Base-by-base conservation (phyloP, 192 early-diverging fungal species). In the Dispira parvispora region DNA sequence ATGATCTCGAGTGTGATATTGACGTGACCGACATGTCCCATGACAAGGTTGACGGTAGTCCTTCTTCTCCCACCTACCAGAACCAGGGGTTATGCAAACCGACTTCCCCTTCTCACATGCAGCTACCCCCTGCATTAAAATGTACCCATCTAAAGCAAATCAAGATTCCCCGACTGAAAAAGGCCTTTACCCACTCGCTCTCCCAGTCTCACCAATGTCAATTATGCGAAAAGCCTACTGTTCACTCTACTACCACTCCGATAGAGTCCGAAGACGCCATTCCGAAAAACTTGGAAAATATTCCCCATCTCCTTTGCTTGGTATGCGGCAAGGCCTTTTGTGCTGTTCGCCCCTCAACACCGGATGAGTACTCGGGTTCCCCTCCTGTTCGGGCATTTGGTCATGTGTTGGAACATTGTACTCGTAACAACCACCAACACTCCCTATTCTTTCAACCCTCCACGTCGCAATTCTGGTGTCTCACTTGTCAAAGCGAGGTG, bases 271-370 rank as follows among this genome's bases (percentile, higher is more conserved):
- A 13, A 14, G 14, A 8, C 11, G 28, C 9, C 3, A 13, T 55
- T 8, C 25, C 25, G 4, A 1, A 27, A 26, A 21, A 55, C 21
- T 2, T 26, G 20, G 25, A 2, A 13, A 14, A 14, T 55, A 13
- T 26, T 27, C 58, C 28, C 58, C n/a, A 16, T 8, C 43, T 61
- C 5, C 42, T 61, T 16, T 61, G 58, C 43, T 25, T 61, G 38
- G 43, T 44, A 12, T 61, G 58, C 23, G 58, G 58, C 58, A 43
- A 44, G 32, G 23, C 58, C 42, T 61, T 61, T 61, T 61, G 58
- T 38, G 8, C 16, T 14, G n/a, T 4, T 38, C 32, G 32, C 1
- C 1, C 6, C 6, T 38, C 6, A 38, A 4, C 32, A 38, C 6
- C 32, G 3, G 32, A 38, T 6, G 32, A 38, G 1, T 38, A 38